phyloP scores from a whole-genome alignment of 208 protist species.

The Trypanosoma caninum region DNA sequence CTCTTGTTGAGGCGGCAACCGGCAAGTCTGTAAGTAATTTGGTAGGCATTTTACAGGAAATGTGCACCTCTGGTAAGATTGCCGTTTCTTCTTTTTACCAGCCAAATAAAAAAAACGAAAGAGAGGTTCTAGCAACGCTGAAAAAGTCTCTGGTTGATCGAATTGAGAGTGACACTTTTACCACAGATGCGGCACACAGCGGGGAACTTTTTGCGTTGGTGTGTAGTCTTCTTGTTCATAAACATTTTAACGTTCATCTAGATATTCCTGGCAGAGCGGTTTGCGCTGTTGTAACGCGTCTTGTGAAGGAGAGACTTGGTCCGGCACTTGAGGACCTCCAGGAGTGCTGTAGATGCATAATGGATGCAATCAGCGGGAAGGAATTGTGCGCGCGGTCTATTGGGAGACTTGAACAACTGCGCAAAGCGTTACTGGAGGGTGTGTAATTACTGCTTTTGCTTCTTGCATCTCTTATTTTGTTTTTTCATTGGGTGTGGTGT shows the following conservation, averaged over 20 bases:
- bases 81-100: constrained; percentile 62
- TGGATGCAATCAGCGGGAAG: constrained; percentile 29
- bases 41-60: constrained; percentile 37
- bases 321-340: constrained; percentile 27
- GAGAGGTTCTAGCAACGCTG: constrained; percentile 41
- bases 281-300: constrained; percentile 38
- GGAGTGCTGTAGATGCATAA: constrained; percentile 34
- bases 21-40: constrained; percentile 44
- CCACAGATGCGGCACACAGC: constrained; percentile 30
- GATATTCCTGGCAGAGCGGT: constrained; percentile 62
- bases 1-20: constrained; percentile 37
- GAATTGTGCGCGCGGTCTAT: constrained; percentile 17
- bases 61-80: constrained; percentile 43
- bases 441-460: neutral
- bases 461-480: neutral
- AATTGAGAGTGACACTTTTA: constrained; percentile 28
- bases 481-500: neutral
- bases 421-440: constrained; percentile 23
- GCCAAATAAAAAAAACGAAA: constrained; percentile 68
- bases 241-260: constrained; percentile 47
- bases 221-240: constrained; percentile 49
- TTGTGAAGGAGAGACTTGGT: constrained; percentile 24
- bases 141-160: constrained; percentile 22
- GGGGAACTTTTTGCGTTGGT: constrained; percentile 43
- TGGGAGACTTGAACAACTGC: constrained; percentile 37